These are phyloP conservation scores for Cryphonectria japonica DNA, from an alignment of 2,329 filamentous ascomycete species.

Conservation along the genomic window DNA sequence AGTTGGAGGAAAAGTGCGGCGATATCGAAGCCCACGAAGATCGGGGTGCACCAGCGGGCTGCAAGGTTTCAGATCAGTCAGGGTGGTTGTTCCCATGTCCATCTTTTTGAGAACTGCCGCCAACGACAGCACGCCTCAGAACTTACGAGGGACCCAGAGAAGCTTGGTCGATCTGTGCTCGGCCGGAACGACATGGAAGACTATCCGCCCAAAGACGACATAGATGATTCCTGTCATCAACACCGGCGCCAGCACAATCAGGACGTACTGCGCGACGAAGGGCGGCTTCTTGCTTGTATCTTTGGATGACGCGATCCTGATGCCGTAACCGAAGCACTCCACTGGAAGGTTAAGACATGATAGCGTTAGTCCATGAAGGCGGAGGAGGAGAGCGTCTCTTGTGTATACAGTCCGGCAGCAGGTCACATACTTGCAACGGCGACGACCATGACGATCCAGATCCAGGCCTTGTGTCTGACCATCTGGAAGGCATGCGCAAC, in stretches of 20 bases:
- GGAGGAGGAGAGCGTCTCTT: background rate
- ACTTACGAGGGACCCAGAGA: slow-evolving; percentile 42
- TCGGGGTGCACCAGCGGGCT: slow-evolving; percentile 42
- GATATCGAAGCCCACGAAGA: slow-evolving; percentile 48
- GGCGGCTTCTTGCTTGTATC: slow-evolving; percentile 33
- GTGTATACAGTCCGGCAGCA: background rate
- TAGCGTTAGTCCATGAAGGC: background rate
- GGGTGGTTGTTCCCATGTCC: slow-evolving; percentile 38
- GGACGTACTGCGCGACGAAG: slow-evolving; percentile 43
- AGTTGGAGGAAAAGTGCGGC: slow-evolving; percentile 45
- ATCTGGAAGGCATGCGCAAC: slow-evolving; percentile 34
- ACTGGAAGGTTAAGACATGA: slow-evolving; percentile 33
- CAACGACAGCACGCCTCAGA: no score
- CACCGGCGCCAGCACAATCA: slow-evolving; percentile 44
- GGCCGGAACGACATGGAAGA: slow-evolving; percentile 43
- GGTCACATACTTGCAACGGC: slow-evolving; percentile 34
- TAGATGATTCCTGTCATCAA: slow-evolving; percentile 46
- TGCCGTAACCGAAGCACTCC: slow-evolving; percentile 44
- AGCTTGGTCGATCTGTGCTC: slow-evolving; percentile 39
- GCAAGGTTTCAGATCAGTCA: background rate
- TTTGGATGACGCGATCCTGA: slow-evolving; percentile 37
- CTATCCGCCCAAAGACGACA: slow-evolving; percentile 44
- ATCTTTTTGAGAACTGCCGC: slow-evolving; percentile 29
- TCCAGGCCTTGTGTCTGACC: slow-evolving; percentile 36
- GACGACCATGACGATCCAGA: slow-evolving; percentile 38